Conservation (phyloP, 2,329 filamentous ascomycete species). For the Mycosphaerelloides madeirae region DNA sequence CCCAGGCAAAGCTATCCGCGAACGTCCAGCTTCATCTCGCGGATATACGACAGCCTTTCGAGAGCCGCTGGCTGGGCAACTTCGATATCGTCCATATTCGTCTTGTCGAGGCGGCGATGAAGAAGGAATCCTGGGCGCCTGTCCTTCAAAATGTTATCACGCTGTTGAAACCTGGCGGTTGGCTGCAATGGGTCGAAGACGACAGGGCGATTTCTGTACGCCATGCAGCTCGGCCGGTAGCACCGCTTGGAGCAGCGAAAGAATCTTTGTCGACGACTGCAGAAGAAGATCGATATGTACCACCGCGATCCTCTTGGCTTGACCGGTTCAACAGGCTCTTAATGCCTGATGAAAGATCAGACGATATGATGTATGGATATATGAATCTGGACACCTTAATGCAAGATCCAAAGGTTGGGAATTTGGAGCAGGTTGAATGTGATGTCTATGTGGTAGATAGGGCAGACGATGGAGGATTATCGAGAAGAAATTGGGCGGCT, state of each 20-base stretch:
- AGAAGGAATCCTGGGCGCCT: slow-evolving; percentile 7
- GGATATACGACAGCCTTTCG: slow-evolving; percentile 5
- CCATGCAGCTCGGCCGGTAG: neutral
- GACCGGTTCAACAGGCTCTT: neutral
- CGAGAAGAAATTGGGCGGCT: neutral
- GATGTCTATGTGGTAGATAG: slow-evolving; percentile 1
- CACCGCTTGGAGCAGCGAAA: neutral
- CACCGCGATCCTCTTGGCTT: neutral
- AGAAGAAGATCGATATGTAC: neutral
- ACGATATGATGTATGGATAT: slow-evolving; percentile 1
- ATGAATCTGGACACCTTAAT: slow-evolving; percentile 1
- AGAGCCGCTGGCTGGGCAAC: slow-evolving; percentile 1
- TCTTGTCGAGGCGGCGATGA: slow-evolving; percentile 9
- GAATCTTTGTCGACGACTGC: neutral
- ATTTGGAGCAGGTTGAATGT: neutral
- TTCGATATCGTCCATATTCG: slow-evolving; percentile 13
- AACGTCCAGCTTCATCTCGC: slow-evolving; percentile 8
- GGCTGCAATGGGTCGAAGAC: slow-evolving; percentile 9
- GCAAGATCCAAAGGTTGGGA: slow-evolving; percentile 1
- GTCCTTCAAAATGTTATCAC: slow-evolving; percentile 8
- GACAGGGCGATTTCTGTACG: neutral
- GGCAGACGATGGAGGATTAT: neutral
- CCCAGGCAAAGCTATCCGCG: neutral
- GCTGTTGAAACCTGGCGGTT: slow-evolving; percentile 14
- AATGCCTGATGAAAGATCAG: neutral